These are phyloP conservation scores for Scheffersomyces titani DNA, from an alignment of 1,139 yeast genomes.

Conservation along the genomic window DNA sequence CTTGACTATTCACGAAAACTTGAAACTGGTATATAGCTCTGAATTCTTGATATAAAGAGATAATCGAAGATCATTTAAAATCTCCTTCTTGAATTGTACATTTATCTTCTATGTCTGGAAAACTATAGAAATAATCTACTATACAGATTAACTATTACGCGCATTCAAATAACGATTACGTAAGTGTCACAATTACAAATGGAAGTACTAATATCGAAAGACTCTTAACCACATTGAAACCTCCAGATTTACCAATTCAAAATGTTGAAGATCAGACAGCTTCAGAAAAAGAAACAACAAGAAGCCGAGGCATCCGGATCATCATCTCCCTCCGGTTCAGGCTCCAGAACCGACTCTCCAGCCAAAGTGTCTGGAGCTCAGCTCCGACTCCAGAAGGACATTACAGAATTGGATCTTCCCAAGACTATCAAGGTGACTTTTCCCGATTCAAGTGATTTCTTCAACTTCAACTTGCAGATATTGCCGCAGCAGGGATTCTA, in stretches of 20 bases:
- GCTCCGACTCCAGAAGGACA: slow-evolving; percentile 59
- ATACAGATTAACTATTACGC: neutral
- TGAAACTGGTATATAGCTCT: neutral
- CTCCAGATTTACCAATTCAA: neutral
- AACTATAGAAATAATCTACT: neutral
- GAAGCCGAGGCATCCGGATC: slow-evolving; percentile 24
- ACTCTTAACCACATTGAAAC: neutral
- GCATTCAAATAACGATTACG: neutral
- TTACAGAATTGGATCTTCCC: slow-evolving; percentile 71
- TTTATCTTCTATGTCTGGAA: too few relatives aligned
- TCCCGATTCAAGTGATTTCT: slow-evolving; percentile 57
- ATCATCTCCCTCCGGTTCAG: slow-evolving; percentile 9
- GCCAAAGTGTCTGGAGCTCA: slow-evolving; percentile 51
- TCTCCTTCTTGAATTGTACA: neutral
- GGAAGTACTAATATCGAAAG: neutral
- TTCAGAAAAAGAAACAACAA: slow-evolving; percentile 59
- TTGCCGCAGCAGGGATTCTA: slow-evolving; percentile 84
- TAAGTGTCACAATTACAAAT: neutral
- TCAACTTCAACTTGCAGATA: slow-evolving; percentile 61
- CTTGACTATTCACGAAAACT: neutral
- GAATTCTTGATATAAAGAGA: neutral
- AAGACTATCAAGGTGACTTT: slow-evolving; percentile 57
- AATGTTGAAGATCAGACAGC: slow-evolving; percentile 54
- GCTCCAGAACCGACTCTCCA: slow-evolving; percentile 5
- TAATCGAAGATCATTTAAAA: neutral